Evolutionary conservation across 352 stramenopile species (phyloP).

Genomic region (Phytophthora sansomeana): DNA sequence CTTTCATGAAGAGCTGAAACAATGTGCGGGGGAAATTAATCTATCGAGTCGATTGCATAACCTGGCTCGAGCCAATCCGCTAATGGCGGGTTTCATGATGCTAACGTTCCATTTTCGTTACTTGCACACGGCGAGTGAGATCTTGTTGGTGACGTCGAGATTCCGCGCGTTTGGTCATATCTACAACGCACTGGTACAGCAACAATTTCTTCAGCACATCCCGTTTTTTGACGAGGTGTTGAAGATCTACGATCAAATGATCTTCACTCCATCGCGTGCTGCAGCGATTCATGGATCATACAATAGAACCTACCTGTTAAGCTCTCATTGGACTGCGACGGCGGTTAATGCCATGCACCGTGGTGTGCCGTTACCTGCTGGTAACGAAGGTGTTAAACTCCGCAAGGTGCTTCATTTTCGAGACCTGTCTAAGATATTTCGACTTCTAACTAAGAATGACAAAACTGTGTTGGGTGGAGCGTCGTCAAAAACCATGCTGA

Average conservation of each 20-base stretch:
- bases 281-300: conserved; percentile 29
- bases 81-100: conserved; percentile 42
- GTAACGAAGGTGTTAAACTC: no score
- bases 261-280: conserved; percentile 43
- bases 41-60: no score
- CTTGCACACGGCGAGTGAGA: conserved; percentile 23
- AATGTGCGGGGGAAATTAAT: conserved; percentile 5
- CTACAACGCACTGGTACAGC: conserved; percentile 37
- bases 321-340: no score
- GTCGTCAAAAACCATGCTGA: no score
- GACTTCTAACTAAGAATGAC: no score
- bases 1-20: conserved; percentile 13
- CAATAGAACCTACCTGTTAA: conserved; percentile 33
- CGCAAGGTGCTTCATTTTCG: no score
- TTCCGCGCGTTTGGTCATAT: conserved; percentile 41
- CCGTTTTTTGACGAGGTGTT: conserved; percentile 41
- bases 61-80: conserved; percentile 33
- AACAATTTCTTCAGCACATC: conserved; percentile 26
- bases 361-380: no score
- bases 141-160: conserved; percentile 35
- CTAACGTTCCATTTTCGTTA: conserved; percentile 37
- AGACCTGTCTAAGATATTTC: no score
- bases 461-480: no score
- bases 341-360: no score
- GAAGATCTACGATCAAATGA: conserved; percentile 27